Percentiles rank a stretch among this genome's conserved stretches.
These are phyloP conservation scores for Hypsizygus marmoreus DNA, from an alignment of 768 basidiomycete species.

Conservation along the genomic window DNA sequence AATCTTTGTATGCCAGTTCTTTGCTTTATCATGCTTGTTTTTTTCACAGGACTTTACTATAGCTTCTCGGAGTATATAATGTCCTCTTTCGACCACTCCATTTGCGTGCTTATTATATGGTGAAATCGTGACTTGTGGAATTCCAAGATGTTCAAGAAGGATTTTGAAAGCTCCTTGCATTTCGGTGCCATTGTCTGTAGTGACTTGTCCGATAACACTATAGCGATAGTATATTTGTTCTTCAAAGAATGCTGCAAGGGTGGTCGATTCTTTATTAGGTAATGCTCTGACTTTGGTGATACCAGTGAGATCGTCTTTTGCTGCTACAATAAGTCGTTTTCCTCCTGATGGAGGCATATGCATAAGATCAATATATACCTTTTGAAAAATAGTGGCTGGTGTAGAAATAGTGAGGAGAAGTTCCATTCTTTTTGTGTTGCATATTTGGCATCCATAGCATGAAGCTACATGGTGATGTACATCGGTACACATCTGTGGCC, in stretches of 20 bases:
- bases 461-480: no score
- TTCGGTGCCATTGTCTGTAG: slow-evolving; percentile 39
- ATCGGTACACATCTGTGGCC: no score
- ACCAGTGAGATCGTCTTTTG: slow-evolving; percentile 29
- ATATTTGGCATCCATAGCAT: no score
- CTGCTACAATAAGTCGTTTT: slow-evolving; percentile 38
- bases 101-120: no score
- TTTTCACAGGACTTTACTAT: slow-evolving; percentile 25
- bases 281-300: slow-evolving; percentile 34
- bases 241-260: slow-evolving; percentile 22
- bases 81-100: no score
- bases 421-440: slow-evolving; percentile 12
- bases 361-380: slow-evolving; percentile 43
- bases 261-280: slow-evolving; percentile 24
- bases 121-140: no score
- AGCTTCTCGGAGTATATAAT: slow-evolving; percentile 21
- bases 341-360: slow-evolving; percentile 34
- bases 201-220: slow-evolving; percentile 36
- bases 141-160: no score
- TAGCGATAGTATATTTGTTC: slow-evolving; percentile 24
- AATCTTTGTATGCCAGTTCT: slow-evolving; percentile 26
- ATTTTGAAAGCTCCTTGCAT: slow-evolving; percentile 33
- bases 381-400: slow-evolving; percentile 31
- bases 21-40: slow-evolving; percentile 18
- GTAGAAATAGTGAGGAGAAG: slow-evolving; percentile 23